phyloP scores from a whole-genome alignment of 106 monocot species.

The Dactylorhiza incarnata region DNA sequence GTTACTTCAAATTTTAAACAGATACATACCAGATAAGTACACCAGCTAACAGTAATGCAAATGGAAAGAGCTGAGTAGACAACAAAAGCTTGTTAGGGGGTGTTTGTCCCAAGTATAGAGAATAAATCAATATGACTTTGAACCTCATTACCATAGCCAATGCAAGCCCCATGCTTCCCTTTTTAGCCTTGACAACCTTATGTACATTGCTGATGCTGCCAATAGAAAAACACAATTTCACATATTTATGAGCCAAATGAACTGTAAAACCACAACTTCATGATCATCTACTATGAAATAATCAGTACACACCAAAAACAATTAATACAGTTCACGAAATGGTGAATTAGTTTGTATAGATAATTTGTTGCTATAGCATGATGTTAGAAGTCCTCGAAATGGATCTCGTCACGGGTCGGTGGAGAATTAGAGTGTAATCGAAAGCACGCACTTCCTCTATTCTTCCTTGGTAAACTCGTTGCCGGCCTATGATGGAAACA shows the following conservation, averaged over 20 bases:
- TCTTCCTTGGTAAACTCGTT: too few species aligned
- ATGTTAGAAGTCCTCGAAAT: too few species aligned
- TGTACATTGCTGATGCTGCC: slow-evolving; percentile 76
- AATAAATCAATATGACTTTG: neutral
- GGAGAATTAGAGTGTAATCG: too few species aligned
- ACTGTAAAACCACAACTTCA: neutral
- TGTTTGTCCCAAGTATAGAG: neutral
- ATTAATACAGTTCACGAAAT: too few species aligned
- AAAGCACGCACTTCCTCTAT: too few species aligned
- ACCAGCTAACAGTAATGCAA: slow-evolving; percentile 58
- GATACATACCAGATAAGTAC: slow-evolving; percentile 69
- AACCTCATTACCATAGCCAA: slow-evolving; percentile 78
- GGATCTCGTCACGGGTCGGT: too few species aligned
- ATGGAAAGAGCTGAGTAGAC: slow-evolving; percentile 67
- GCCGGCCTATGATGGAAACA: too few species aligned
- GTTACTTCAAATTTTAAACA: neutral
- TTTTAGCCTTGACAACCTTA: slow-evolving; percentile 69
- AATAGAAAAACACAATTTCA: neutral
- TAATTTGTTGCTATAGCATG: too few species aligned
- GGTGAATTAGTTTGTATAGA: too few species aligned
- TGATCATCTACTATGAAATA: too few species aligned
- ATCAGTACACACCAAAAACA: too few species aligned
- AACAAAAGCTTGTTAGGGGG: neutral
- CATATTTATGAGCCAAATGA: neutral
- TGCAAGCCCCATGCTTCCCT: slow-evolving; percentile 87